These are phyloP conservation scores for Fusarium zealandicum DNA, from an alignment of 2,329 filamentous ascomycete species.

Conservation along the genomic window DNA sequence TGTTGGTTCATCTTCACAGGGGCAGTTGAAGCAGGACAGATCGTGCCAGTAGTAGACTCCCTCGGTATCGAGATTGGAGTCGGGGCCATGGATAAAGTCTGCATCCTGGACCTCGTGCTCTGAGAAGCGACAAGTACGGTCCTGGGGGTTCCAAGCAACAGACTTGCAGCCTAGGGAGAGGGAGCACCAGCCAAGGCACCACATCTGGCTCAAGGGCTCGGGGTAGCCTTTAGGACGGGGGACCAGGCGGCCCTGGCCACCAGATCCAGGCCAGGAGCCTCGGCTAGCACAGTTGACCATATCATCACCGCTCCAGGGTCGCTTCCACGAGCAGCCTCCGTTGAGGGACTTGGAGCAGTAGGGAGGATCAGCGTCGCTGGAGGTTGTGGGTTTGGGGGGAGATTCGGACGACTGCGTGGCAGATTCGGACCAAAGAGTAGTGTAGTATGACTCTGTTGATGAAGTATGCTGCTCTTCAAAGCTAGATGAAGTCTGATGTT, in stretches of 20 bases:
- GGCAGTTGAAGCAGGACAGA: slow-evolving; percentile 3
- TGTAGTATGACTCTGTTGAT: not conserved
- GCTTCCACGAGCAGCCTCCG: slow-evolving; percentile 4
- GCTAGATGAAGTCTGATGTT: not conserved
- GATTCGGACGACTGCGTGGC: not conserved
- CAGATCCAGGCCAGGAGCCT: not conserved
- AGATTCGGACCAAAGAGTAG: not conserved
- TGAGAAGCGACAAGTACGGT: not conserved
- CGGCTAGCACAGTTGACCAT: slow-evolving; percentile 4
- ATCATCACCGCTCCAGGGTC: slow-evolving; percentile 1
- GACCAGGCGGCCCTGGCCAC: not conserved
- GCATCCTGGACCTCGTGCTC: not conserved
- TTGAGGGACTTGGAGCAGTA: slow-evolving; percentile 7
- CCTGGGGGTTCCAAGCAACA: not conserved
- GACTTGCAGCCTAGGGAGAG: not conserved
- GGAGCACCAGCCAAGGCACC: slow-evolving; percentile 2
- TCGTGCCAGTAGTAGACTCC: slow-evolving; percentile 5
- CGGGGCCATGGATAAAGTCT: not conserved
- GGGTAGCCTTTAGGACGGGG: not conserved
- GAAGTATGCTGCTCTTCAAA: not conserved
- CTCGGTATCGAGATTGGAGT: not conserved
- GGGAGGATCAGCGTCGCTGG: not conserved
- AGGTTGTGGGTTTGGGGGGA: not conserved
- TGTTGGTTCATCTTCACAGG: not conserved
- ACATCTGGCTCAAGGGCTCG: not conserved